These are phyloP conservation scores for Claviceps arundinis DNA, from an alignment of 2,329 filamentous ascomycete genomes.

Conservation along the genomic window DNA sequence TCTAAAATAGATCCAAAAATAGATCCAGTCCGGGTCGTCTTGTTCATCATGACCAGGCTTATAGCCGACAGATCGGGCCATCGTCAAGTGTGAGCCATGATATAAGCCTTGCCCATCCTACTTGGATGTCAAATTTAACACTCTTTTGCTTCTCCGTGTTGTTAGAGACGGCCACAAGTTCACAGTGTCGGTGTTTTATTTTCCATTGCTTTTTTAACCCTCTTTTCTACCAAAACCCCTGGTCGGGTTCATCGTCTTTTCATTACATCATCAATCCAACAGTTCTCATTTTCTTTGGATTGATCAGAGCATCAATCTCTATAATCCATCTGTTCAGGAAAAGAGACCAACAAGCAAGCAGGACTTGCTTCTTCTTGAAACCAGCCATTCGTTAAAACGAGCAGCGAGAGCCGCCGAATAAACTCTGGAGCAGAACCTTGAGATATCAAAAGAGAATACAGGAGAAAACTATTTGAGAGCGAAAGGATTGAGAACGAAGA, in stretches of 20 bases:
- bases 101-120: conserved; percentile 44
- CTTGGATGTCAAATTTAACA: conserved; percentile 25
- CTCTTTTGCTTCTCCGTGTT: conserved; percentile 19
- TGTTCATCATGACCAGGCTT: conserved; percentile 13
- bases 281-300: background rate
- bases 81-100: conserved; percentile 31
- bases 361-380: conserved; percentile 38
- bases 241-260: conserved; percentile 18
- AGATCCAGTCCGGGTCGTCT: conserved; percentile 16
- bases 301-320: background rate
- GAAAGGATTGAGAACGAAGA: background rate
- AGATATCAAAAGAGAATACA: background rate
- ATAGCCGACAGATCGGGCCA: conserved; percentile 16
- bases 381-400: conserved; percentile 20
- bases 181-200: conserved; percentile 35
- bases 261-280: background rate
- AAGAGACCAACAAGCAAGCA: conserved; percentile 32
- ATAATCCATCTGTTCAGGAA: background rate
- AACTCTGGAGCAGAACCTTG: no score
- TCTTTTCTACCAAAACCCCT: conserved; percentile 17
- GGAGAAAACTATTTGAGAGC: background rate
- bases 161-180: conserved; percentile 30
- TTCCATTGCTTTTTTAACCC: conserved; percentile 26
- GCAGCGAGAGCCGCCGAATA: background rate
- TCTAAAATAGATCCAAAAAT: conserved; percentile 31